Percentiles rank a stretch among this genome's conserved stretches.
Conservation (phyloP, 176 grass and related monocot species). For the Bromus sterilis region DNA sequence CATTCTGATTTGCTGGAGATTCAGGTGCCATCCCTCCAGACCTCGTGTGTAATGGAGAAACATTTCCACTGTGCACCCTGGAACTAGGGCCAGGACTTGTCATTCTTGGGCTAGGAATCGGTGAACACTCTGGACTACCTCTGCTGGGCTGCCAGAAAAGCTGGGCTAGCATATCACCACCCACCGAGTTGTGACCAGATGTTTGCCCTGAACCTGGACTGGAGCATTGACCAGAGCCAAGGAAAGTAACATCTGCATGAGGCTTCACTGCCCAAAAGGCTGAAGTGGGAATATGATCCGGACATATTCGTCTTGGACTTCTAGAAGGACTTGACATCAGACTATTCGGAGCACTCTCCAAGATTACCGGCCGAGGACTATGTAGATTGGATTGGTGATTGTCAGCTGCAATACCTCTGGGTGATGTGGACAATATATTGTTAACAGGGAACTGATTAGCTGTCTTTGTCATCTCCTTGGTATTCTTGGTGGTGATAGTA, state of each 20-base stretch:
- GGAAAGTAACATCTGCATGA: slow-evolving; percentile 69
- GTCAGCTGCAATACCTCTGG: slow-evolving; percentile 39
- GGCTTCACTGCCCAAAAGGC: slow-evolving; percentile 80
- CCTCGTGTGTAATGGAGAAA: slow-evolving; percentile 88
- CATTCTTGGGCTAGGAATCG: slow-evolving; percentile 96
- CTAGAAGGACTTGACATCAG: slow-evolving; percentile 92
- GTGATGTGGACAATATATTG: slow-evolving; percentile 53
- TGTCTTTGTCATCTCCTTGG: slow-evolving; percentile 49
- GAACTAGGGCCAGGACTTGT: slow-evolving; percentile 88
- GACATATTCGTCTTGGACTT: slow-evolving; percentile 74
- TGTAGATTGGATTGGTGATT: slow-evolving; percentile 56
- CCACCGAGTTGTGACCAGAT: slow-evolving; percentile 94
- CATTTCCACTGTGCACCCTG: slow-evolving; percentile 89
- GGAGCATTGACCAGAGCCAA: slow-evolving; percentile 95
- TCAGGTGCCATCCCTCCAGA: slow-evolving; percentile 87
- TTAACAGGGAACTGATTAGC: slow-evolving; percentile 34
- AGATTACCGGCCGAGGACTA: slow-evolving; percentile 42
- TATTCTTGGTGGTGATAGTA: slow-evolving; percentile 37
- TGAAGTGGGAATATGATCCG: slow-evolving; percentile 79
- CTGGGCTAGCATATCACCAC: slow-evolving; percentile 86
- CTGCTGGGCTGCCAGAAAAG: slow-evolving; percentile 81
- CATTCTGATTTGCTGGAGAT: slow-evolving; percentile 62
- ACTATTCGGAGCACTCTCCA: slow-evolving; percentile 92
- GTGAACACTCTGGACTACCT: slow-evolving; percentile 89
- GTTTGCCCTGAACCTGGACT: slow-evolving; percentile 99